Base-by-base conservation (phyloP, 257 asterid species). In the Nicotiana benthamiana region DNA sequence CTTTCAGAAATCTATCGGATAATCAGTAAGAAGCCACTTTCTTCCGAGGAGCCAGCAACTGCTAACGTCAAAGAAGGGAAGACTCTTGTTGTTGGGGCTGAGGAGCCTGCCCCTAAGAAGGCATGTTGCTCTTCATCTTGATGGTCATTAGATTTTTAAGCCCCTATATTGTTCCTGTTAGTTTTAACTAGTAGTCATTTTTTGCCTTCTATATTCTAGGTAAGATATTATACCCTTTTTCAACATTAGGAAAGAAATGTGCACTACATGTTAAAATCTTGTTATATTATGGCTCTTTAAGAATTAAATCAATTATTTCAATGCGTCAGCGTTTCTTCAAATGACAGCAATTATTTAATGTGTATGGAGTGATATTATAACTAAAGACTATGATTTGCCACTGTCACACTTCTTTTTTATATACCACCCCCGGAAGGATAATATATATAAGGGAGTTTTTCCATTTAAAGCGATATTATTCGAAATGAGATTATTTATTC, bases 1-100 rank as follows among this genome's bases (percentile, higher is more conserved):
- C 99, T 93, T 28, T 91, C 92, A 7, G 99, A 95, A 87, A 93
- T 95, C 78, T 95, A 93, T 81, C 85, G 97, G 80, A 89, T 90
- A 75, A 89, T 91, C 75, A 93, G 99, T 83, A 95, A 95, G 95
- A 93, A 95, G 81, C 81, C 95, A 10, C 90, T 95, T 11, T 86
- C 97, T 61, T 91, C 97, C 1, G 91, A 87, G 10, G 97, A 91
- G 75, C 86, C 97, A 72, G 89, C 86, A 15, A 64, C 90, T 48
- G 30, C 93, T 56, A 87, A 61, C 79, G 85, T 95, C 81, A 95
- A 89, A 85, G 98, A 92, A 89, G 98, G 99, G 75, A 87, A 85
- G 87, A 88, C 95, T 59, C 93, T 95, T 36, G 93, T 81, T 61
- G 95, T 93, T 80, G 94, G 95, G 51, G 86, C 94, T 20, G 94